phyloP scores from a whole-genome alignment of 305 asterid species.

The Vinca major region DNA sequence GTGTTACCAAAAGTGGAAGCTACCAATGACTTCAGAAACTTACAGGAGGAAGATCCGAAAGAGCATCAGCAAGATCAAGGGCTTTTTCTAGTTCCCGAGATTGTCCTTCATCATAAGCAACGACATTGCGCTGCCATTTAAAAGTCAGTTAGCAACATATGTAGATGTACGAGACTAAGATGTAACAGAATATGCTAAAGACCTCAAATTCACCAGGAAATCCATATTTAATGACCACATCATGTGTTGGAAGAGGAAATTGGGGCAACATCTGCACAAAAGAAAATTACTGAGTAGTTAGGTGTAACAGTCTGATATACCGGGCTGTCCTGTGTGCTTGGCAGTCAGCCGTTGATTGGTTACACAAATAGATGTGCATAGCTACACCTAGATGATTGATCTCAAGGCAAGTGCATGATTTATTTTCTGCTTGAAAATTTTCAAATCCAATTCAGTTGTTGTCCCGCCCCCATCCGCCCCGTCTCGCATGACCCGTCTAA shows the following conservation, averaged over 20 bases:
- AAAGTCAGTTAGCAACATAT: not conserved
- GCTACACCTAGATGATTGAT: not conserved
- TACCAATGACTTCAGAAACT: not conserved
- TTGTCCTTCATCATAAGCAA: conserved; percentile 43
- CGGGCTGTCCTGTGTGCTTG: not conserved
- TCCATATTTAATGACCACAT: conserved; percentile 42
- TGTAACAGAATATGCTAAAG: not conserved
- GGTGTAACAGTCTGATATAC: not conserved
- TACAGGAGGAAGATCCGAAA: conserved; percentile 59
- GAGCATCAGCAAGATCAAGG: conserved; percentile 56
- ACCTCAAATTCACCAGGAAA: conserved; percentile 69
- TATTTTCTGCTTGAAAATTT: not conserved
- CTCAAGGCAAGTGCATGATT: not conserved
- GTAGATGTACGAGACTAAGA: not conserved
- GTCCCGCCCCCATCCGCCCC: too few relatives aligned
- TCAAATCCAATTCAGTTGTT: not conserved
- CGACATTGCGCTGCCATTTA: conserved; percentile 38
- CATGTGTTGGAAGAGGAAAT: conserved; percentile 76
- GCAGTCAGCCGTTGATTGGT: not conserved
- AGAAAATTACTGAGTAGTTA: not conserved
- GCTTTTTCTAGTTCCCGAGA: conserved; percentile 21
- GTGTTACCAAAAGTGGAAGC: not conserved
- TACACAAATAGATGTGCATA: not conserved
- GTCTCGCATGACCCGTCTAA: too few relatives aligned
- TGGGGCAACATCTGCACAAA: conserved; percentile 48